phyloP scores from a whole-genome alignment of 2,329 filamentous ascomycete species.

The Diaporthe sp. region DNA sequence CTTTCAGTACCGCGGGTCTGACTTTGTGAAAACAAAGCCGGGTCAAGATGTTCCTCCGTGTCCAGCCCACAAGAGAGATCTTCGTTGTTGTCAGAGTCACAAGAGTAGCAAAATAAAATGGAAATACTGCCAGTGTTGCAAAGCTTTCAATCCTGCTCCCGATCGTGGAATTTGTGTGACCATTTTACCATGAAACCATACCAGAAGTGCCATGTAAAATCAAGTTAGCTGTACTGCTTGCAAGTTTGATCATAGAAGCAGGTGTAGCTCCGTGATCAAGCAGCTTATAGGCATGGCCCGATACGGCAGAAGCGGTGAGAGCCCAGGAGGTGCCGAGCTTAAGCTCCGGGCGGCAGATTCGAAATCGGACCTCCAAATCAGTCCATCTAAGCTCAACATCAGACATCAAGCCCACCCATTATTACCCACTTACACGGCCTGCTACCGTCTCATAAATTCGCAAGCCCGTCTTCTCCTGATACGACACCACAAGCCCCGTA shows the following conservation, averaged over 20 bases:
- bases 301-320: slow-evolving; percentile 33
- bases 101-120: slow-evolving; percentile 26
- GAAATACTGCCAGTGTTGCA: slow-evolving; percentile 24
- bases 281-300: not conserved
- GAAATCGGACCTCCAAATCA: slow-evolving; percentile 29
- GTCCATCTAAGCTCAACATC: slow-evolving; percentile 23
- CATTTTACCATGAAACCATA: not conserved
- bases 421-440: not conserved
- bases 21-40: not conserved
- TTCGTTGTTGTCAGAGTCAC: slow-evolving; percentile 16
- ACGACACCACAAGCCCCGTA: not conserved
- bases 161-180: not conserved
- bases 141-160: not conserved
- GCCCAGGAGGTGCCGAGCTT: slow-evolving; percentile 29
- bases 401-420: slow-evolving; percentile 15
- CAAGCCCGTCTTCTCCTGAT: not conserved
- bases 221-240: not conserved
- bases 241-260: not conserved
- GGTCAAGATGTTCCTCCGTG: not conserved
- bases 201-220: not conserved
- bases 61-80: not conserved
- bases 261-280: not conserved
- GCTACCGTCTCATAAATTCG: not conserved
- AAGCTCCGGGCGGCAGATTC: slow-evolving; percentile 35
- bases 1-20: not conserved